Base-by-base conservation (phyloP, 805 yeast genomes). In the Dipodascus geniculatus region DNA sequence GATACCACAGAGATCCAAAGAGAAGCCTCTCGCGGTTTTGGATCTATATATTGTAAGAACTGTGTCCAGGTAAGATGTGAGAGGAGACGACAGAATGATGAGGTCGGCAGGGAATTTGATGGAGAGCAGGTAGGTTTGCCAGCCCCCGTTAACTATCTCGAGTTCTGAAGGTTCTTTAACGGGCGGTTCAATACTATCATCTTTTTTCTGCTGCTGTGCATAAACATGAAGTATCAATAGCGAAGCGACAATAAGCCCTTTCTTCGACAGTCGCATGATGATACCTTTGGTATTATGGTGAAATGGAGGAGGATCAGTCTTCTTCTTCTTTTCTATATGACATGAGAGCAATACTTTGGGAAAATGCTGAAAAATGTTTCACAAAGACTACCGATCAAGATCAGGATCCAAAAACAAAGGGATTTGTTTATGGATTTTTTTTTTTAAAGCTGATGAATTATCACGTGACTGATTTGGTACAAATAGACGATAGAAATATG, bases 1-100 rank as follows among this genome's bases (percentile, higher is more conserved):
- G 3, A 96, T 87, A 3, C 88, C 90, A 68, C 96, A 90, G 9
- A 90, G 86, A 68, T 90, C 97, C n/a, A 88, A 73, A 3, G 95
- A 85, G 63, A 89, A 88, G 22, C 96, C 97, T 22, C 78, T 73
- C 1, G 91, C 78, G 0, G 89, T 76, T 63, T 81, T 72, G 33
- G 78, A 76, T 49, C 75, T 71, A 61, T 80, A 76, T 14, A 89
- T 88, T 57, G 85, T 74, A 49, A 79, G 72, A 35, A 89, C 78
- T 0, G 96, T 88, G 16, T 93, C 79, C 1, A 96, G 95, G 64
- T 90, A 89, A 3, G 96, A 86, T 56, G 90, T 76, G 48, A 89
- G 67, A 1, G 97, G 97, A 0, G 96, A 85, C 63, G 86, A 78
- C 28, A 88, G 78, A 64, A 89, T 81, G 63, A 84, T 68, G 58